These are phyloP conservation scores for Neurospora discreta DNA, from an alignment of 495 filamentous ascomycete species.

Conservation along the genomic window DNA sequence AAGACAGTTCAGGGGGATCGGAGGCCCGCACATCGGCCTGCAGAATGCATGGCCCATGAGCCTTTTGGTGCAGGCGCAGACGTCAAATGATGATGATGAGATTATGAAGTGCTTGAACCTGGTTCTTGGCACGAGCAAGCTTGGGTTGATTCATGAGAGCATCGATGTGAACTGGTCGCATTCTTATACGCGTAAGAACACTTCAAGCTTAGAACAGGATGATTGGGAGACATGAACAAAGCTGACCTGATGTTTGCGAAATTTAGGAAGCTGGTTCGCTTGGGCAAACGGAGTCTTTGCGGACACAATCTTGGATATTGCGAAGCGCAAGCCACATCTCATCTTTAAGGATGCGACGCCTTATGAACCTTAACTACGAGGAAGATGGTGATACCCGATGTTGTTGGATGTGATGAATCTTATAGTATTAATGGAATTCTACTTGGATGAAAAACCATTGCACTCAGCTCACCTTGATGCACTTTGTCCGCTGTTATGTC, in stretches of 20 bases:
- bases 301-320: slow-evolving; percentile 83
- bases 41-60: slow-evolving; percentile 97
- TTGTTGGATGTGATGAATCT: background rate
- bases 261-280: slow-evolving; percentile 80
- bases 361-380: slow-evolving; percentile 24
- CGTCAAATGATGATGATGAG: slow-evolving; percentile 75
- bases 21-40: slow-evolving; percentile 65
- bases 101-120: slow-evolving; percentile 59
- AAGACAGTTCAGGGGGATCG: slow-evolving; percentile 74
- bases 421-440: background rate
- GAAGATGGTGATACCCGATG: background rate
- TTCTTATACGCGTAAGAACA: slow-evolving; percentile 62
- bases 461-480: background rate
- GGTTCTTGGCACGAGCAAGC: slow-evolving; percentile 58
- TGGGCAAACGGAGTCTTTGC: slow-evolving; percentile 98
- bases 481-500: background rate
- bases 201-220: background rate
- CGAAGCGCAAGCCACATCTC: slow-evolving; percentile 72
- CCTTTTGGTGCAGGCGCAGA: slow-evolving; percentile 81
- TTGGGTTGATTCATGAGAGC: slow-evolving; percentile 86
- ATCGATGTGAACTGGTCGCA: slow-evolving; percentile 66
- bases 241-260: slow-evolving; percentile 17
- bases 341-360: slow-evolving; percentile 58
- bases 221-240: background rate
- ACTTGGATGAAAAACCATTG: background rate